Evolutionary conservation across 169 alveolate genomes (phyloP), one percentile per base, ranked within the genome.

Genomic region (Theileria sp.): DNA sequence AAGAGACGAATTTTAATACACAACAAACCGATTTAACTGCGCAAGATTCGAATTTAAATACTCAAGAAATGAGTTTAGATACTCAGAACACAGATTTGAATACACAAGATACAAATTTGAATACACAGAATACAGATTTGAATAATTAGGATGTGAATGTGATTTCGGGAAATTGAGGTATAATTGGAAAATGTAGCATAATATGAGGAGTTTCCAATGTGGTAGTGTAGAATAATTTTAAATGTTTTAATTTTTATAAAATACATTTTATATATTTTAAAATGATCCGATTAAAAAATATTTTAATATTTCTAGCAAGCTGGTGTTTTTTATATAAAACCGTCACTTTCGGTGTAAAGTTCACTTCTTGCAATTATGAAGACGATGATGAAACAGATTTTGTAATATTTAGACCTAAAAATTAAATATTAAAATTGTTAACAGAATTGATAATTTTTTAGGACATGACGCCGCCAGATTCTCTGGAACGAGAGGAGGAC

Each of bases 401-500:
- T 7, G 54, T 44, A 44, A 2, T 1, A 4, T 44, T 44, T 36
- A 36, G 8, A 13, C 54, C 36, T 32, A 5, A 32, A 32, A 32
- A 32, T 32, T 32, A 32, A 32, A 32, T 32, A 32, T 44, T 44
- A 44, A 44, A 44, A 10, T 44, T 44, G 12, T 44, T 10, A 44
- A 44, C 12, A 4, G 12, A 44, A 44, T 13, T 44, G 17, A 44
- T 44, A 7, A 44, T 10, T 38, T 26, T 73, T 30, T 67, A 80
- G 88, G 65, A 74, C 15, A 34, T 21, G 17, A 82, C 79, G 0
- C 86, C 87, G 5, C 82, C 44, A 34, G 89, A 83, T 70, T 56
- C 87, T 21, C 74, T 85, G 68, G 86, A 85, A 51, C 73, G 91
- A 10, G 44, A 34, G n/a, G 90, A 84, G 70, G 71, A 9, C 34